Evolutionary conservation across 1,284 basidiomycete genomes (phyloP).

Genomic region (Cryptococcus jaspeensis): DNA sequence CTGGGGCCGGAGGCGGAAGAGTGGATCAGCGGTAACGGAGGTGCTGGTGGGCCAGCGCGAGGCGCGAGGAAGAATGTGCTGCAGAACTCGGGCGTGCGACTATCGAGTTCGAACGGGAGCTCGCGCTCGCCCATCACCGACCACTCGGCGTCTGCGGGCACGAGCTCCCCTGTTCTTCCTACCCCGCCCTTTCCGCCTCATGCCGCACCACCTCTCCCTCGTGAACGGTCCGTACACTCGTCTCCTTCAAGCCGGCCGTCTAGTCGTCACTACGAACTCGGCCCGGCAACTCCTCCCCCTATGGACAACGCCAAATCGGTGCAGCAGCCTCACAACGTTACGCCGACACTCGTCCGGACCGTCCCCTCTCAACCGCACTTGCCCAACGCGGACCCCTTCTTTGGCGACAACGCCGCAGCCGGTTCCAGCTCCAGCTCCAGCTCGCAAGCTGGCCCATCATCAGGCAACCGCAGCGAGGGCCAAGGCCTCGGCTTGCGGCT

Average conservation of each 20-base stretch:
- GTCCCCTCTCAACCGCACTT: neutral
- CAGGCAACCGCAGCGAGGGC: slow-evolving; percentile 13
- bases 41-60: slow-evolving; percentile 3
- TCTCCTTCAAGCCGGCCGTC: slow-evolving; percentile 13
- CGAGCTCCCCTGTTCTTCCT: slow-evolving; percentile 21
- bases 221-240: slow-evolving; percentile 8
- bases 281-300: slow-evolving; percentile 9
- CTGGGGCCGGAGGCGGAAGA: slow-evolving; percentile 21
- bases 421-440: neutral
- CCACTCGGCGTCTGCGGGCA: slow-evolving; percentile 12
- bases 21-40: slow-evolving; percentile 10
- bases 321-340: neutral
- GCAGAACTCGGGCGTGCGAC: slow-evolving; percentile 1
- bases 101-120: slow-evolving; percentile 20
- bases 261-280: slow-evolving; percentile 9
- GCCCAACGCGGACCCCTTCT: neutral
- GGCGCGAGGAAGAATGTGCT: slow-evolving; percentile 4
- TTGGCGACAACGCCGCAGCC: neutral
- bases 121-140: slow-evolving; percentile 28
- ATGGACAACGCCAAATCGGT: slow-evolving; percentile 3
- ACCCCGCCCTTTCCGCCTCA: slow-evolving; percentile 14
- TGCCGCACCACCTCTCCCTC: slow-evolving; percentile 4
- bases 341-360: slow-evolving; percentile 1
- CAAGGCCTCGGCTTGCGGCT: slow-evolving; percentile 23
- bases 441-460: slow-evolving; percentile 10